Evolutionary conservation across 805 yeast genomes (phyloP).

Genomic region (Candida boidinii): DNA sequence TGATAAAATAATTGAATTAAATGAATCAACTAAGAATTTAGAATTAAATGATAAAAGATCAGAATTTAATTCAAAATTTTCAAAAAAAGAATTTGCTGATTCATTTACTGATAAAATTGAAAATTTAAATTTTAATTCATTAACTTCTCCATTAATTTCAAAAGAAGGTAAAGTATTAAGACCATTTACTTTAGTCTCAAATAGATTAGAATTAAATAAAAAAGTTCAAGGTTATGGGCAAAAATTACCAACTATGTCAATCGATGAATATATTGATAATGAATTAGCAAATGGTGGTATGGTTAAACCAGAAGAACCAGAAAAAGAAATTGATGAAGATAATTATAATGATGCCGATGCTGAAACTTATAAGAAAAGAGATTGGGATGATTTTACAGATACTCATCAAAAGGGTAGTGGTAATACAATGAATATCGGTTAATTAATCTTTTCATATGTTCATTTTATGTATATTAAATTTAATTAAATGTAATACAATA

Average conservation of each 20-base stretch:
- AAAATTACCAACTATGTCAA: constrained; percentile 85
- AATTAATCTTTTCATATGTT: background rate
- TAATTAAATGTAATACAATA: too few relatives aligned
- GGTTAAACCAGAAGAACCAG: constrained; percentile 35
- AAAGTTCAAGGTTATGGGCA: constrained; percentile 91
- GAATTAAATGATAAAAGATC: constrained; percentile 9
- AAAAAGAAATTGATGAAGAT: constrained; percentile 51
- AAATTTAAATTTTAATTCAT: too few relatives aligned
- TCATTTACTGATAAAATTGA: constrained; percentile 64
- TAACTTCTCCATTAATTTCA: constrained; percentile 41
- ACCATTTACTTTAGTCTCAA: constrained; percentile 72
- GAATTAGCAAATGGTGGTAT: constrained; percentile 84
- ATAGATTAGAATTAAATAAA: constrained; percentile 45
- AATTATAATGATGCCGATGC: constrained; percentile 48
- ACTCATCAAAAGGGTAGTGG: constrained; percentile 84
- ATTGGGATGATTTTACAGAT: constrained; percentile 93
- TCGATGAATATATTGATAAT: constrained; percentile 83
- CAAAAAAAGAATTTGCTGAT: constrained; percentile 21
- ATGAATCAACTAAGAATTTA: constrained; percentile 9
- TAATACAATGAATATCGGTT: constrained; percentile 68
- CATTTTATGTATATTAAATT: background rate
- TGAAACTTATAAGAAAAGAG: constrained; percentile 68
- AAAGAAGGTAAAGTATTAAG: constrained; percentile 70
- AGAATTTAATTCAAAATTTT: constrained; percentile 7
- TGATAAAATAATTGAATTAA: constrained; percentile 7